These are phyloP conservation scores for Fusarium verrucosum DNA, from an alignment of 2,329 filamentous ascomycete genomes.

Conservation along the genomic window DNA sequence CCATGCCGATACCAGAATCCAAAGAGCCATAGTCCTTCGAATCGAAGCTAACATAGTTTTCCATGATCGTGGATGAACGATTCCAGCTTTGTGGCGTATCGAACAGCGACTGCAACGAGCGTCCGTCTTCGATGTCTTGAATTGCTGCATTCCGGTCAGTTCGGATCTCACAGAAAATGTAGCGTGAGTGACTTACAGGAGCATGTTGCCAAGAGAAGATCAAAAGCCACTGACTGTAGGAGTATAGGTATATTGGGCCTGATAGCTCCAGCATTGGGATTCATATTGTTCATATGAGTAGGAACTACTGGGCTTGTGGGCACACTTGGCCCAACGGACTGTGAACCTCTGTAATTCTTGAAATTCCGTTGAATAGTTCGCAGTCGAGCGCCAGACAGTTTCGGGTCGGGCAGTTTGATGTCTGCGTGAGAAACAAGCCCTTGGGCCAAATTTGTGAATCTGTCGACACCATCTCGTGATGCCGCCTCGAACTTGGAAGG, in stretches of 20 bases:
- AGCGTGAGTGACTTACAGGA: constrained; percentile 19
- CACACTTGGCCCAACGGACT: neutral
- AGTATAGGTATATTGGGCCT: constrained; percentile 29
- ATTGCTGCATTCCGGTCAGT: constrained; percentile 24
- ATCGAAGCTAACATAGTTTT: constrained; percentile 33
- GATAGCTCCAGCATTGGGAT: constrained; percentile 2
- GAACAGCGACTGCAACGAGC: constrained; percentile 2
- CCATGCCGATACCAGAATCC: constrained; percentile 38
- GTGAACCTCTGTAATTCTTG: constrained; percentile 1
- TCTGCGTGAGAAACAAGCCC: constrained; percentile 34
- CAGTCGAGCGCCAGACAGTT: constrained; percentile 23
- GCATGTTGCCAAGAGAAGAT: constrained; percentile 24
- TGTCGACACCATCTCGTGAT: constrained; percentile 10
- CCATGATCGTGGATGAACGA: constrained; percentile 29
- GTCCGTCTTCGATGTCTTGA: constrained; percentile 29
- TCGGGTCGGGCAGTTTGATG: neutral
- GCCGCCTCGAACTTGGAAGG: neutral
- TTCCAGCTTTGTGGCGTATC: constrained; percentile 12
- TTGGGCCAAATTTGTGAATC: constrained; percentile 39
- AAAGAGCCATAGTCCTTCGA: constrained; percentile 18
- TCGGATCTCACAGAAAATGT: too few relatives aligned
- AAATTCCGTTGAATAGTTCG: constrained; percentile 28
- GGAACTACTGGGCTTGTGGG: neutral
- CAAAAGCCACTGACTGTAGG: constrained; percentile 39
- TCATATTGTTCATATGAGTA: too few relatives aligned